Conservation (phyloP, 805 yeast species). For the Helenozyma rhizophorensis region DNA sequence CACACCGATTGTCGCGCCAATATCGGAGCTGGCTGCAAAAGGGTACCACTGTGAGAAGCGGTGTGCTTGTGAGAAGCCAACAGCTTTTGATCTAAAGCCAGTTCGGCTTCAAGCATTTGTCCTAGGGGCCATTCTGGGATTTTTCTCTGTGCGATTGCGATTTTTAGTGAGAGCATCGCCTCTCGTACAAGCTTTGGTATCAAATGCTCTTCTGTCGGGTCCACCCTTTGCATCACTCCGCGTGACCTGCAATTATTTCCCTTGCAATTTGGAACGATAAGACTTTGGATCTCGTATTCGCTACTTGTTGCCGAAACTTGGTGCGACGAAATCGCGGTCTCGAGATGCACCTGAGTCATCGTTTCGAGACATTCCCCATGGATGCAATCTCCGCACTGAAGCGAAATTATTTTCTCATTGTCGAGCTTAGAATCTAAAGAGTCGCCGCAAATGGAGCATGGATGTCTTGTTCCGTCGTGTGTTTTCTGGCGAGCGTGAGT, state of each 20-base stretch:
- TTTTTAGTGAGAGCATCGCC: conserved; percentile 10
- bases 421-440: conserved; percentile 40
- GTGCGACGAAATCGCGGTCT: conserved; percentile 3
- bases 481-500: neutral
- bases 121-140: too few species aligned
- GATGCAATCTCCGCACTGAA: conserved; percentile 51
- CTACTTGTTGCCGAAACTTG: neutral
- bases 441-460: conserved; percentile 52
- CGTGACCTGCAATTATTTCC: conserved; percentile 8
- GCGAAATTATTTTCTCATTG: conserved; percentile 43
- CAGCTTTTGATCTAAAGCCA: too few species aligned
- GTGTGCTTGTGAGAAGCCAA: too few species aligned
- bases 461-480: neutral
- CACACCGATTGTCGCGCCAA: too few species aligned
- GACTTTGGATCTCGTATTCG: neutral
- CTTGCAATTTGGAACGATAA: conserved; percentile 9
- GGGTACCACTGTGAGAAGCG: too few species aligned
- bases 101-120: too few species aligned
- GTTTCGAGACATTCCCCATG: conserved; percentile 54
- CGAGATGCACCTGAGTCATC: conserved; percentile 8
- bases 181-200: conserved; percentile 6
- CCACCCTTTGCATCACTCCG: neutral
- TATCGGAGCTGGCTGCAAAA: too few species aligned
- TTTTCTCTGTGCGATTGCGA: conserved; percentile 1
- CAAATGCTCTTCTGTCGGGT: conserved; percentile 8